phyloP scores from a whole-genome alignment of 1,284 basidiomycete genomes.

The Naganishia sp. region DNA sequence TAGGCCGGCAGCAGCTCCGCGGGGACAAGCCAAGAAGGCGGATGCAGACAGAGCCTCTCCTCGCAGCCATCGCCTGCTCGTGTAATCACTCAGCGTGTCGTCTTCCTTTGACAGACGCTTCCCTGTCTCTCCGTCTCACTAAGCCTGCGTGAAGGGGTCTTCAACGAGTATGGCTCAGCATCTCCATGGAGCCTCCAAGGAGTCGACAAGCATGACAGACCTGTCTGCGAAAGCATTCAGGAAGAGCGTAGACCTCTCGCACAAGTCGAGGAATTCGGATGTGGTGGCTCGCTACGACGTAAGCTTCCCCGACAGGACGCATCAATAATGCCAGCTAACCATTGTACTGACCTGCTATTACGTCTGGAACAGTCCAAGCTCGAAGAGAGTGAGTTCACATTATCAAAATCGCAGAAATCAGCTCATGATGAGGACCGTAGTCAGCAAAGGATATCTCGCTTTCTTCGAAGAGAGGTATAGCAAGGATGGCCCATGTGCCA shows the following conservation, averaged over 20 bases:
- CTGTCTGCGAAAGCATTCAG: slow-evolving; percentile 8
- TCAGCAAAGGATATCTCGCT: slow-evolving; percentile 34
- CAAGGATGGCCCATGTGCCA: slow-evolving; percentile 7
- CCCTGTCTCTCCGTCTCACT: no score
- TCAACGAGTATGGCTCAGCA: background rate
- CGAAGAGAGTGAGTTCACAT: slow-evolving; percentile 19
- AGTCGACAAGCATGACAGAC: slow-evolving; percentile 23
- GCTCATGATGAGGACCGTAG: slow-evolving; percentile 8
- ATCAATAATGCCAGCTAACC: background rate
- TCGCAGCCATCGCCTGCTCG: no score
- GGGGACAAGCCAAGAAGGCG: no score
- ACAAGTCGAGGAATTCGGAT: slow-evolving; percentile 16
- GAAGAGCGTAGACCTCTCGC: slow-evolving; percentile 24
- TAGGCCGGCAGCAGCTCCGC: no score
- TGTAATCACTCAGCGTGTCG: no score
- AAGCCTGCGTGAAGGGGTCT: background rate
- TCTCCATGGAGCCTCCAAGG: background rate
- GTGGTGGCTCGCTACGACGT: slow-evolving; percentile 29
- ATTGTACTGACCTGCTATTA: background rate
- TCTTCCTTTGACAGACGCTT: background rate
- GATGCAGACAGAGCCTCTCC: no score
- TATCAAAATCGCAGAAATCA: background rate
- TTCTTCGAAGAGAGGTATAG: slow-evolving; percentile 83
- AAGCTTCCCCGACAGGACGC: background rate
- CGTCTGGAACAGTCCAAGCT: slow-evolving; percentile 10